A percentile compares a stretch with the other conserved stretches of the same genome.
phyloP scores from a whole-genome alignment of 179 eudicot species.

The Beta macrorhiza region DNA sequence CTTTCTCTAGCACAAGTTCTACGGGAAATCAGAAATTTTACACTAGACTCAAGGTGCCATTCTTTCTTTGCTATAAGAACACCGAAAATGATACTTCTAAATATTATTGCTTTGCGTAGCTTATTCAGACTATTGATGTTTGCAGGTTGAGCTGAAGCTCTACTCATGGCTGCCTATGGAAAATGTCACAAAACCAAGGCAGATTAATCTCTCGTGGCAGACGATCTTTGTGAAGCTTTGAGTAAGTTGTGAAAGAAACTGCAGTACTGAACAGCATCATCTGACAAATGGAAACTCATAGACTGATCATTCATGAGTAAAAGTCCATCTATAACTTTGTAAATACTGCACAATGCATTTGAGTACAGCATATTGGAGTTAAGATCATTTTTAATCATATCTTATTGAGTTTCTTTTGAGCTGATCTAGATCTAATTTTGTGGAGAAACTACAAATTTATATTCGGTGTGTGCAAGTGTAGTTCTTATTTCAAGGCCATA shows the following conservation, averaged over 20 bases:
- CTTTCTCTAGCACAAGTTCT: background rate
- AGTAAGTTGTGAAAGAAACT: background rate
- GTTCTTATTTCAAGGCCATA: background rate
- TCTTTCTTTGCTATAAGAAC: too few relatives aligned
- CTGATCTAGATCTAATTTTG: background rate
- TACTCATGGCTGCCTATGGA: slow-evolving; percentile 90
- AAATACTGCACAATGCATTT: background rate
- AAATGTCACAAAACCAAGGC: slow-evolving; percentile 48
- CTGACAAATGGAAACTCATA: background rate
- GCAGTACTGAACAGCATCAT: background rate
- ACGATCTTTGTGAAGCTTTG: slow-evolving; percentile 7
- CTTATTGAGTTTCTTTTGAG: background rate
- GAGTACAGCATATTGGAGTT: too few relatives aligned
- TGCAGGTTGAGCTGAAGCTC: slow-evolving; percentile 95
- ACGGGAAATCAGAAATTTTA: too few relatives aligned
- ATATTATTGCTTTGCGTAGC: background rate
- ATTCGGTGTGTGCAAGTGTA: background rate
- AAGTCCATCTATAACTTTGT: background rate
- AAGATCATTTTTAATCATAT: too few relatives aligned
- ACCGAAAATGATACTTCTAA: too few relatives aligned
- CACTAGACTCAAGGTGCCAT: too few relatives aligned
- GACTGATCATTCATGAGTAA: background rate
- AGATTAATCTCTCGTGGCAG: slow-evolving; percentile 19
- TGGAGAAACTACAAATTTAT: background rate
- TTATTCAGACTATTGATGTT: background rate